Evolutionary conservation across 805 yeast species (phyloP).

Genomic region (Kluyveromyces aestuarii): DNA sequence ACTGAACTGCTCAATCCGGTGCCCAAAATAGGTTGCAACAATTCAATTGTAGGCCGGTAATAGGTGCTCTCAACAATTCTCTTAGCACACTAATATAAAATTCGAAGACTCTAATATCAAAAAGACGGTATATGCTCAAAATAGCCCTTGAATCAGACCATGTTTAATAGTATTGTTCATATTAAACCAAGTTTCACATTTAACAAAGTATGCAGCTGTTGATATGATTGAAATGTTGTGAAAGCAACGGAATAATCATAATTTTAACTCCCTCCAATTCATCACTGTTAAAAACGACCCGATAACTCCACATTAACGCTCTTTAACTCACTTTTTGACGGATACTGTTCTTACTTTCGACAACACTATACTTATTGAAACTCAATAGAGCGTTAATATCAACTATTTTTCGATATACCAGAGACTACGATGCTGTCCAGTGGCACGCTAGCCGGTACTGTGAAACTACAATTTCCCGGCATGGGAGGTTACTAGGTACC

Average conservation of each 20-base stretch:
- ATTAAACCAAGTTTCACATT: not conserved
- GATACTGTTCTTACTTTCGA: slow-evolving; percentile 2
- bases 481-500: not conserved
- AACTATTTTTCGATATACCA: not conserved
- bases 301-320: not conserved
- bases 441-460: not conserved
- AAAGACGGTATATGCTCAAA: not conserved
- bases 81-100: not conserved
- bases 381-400: not conserved
- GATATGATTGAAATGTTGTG: not conserved
- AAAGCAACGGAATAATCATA: not conserved
- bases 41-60: not conserved
- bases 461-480: not conserved
- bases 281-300: not conserved
- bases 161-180: not conserved
- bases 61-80: not conserved
- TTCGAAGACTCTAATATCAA: not conserved
- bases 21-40: not conserved
- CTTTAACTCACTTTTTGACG: slow-evolving; percentile 3
- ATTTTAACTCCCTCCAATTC: not conserved
- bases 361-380: not conserved
- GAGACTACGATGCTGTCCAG: not conserved
- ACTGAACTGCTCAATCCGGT: not conserved
- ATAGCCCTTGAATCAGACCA: not conserved
- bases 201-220: not conserved